These are phyloP conservation scores for Saccharomyces hybrid DNA, from an alignment of 1,139 yeast species.

Conservation along the genomic window DNA sequence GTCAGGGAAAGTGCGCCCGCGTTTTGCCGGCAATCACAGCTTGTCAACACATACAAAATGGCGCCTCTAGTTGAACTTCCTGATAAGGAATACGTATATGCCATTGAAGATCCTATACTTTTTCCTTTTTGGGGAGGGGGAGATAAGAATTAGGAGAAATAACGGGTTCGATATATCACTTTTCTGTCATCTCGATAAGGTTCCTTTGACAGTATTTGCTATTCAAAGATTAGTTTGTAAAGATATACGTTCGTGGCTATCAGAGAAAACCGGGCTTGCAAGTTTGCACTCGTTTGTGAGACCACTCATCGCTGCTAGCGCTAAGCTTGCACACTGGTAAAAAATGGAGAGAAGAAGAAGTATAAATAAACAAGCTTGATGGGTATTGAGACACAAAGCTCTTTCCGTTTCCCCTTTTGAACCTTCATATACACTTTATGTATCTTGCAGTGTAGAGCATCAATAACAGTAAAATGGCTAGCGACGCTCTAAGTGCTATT, in stretches of 20 bases:
- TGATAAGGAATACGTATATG: neutral
- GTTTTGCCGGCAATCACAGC: neutral
- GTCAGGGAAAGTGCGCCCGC: neutral
- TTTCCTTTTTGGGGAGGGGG: neutral
- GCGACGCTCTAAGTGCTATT: slow-evolving; percentile 7
- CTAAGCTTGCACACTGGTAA: neutral
- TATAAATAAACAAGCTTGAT: neutral
- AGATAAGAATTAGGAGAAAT: neutral
- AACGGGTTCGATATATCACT: neutral
- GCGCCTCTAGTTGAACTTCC: neutral
- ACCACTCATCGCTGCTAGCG: neutral
- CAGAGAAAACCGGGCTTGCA: neutral
- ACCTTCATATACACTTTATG: neutral
- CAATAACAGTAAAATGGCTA: neutral
- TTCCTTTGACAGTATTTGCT: neutral
- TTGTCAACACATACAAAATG: neutral
- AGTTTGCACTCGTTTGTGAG: neutral
- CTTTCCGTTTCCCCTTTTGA: neutral
- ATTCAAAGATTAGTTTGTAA: neutral
- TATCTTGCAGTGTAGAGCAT: neutral
- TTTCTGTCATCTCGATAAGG: neutral
- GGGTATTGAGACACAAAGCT: neutral
- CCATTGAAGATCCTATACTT: neutral
- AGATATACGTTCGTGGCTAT: neutral
- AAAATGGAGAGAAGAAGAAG: neutral